Evolutionary conservation across 768 basidiomycete species (phyloP).

Genomic region (Agaricus sinodeliciosus): DNA sequence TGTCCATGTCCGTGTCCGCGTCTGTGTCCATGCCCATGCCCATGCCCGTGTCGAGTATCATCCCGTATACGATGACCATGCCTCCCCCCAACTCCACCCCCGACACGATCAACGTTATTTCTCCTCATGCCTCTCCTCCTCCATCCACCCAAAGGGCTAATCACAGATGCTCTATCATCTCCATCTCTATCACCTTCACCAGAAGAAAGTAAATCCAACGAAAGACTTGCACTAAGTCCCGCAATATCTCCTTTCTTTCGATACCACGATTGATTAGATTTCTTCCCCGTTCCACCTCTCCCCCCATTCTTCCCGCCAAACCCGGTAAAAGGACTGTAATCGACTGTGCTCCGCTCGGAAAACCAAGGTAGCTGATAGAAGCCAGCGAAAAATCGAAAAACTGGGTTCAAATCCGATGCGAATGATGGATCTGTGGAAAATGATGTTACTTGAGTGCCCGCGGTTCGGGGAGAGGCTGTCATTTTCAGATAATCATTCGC

Average conservation of each 20-base stretch:
- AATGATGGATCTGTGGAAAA: conserved; percentile 4
- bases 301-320: conserved; percentile 6
- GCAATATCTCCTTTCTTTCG: not conserved
- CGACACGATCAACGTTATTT: not conserved
- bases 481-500: conserved; percentile 7
- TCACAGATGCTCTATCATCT: not conserved
- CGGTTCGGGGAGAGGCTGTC: conserved; percentile 3
- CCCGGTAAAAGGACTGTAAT: conserved; percentile 7
- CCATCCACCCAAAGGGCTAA: conserved; percentile 7
- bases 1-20: not conserved
- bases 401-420: conserved; percentile 2
- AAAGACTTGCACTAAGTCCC: not conserved
- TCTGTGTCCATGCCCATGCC: not conserved
- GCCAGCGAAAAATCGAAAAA: conserved; percentile 6
- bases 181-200: conserved; percentile 3
- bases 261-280: conserved; percentile 5
- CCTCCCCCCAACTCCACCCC: not conserved
- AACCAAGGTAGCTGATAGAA: conserved; percentile 8
- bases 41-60: not conserved
- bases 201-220: not conserved
- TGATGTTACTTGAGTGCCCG: conserved; percentile 1
- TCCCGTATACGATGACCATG: not conserved
- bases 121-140: not conserved
- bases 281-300: conserved; percentile 1
- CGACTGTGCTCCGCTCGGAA: conserved; percentile 5